Conservation (phyloP, 78 protist species). For the Dictyostelium discoideum region DNA sequence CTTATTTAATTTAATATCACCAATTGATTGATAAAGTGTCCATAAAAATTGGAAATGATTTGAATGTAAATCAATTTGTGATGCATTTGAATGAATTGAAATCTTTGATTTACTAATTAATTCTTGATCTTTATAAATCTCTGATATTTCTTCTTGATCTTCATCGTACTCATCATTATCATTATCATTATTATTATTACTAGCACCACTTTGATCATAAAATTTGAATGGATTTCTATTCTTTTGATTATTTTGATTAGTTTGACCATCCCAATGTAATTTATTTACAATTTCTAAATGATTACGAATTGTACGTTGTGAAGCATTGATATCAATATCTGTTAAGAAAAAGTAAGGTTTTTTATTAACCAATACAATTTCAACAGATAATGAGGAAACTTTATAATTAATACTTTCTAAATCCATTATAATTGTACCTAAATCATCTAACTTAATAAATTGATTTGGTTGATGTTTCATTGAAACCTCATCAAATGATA, state of each 20-base stretch:
- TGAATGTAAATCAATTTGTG: slow-evolving; percentile 4
- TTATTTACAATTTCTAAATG: not conserved
- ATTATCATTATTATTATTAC: not conserved
- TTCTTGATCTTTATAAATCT: not conserved
- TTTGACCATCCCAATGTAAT: not conserved
- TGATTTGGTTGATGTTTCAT: slow-evolving; percentile 16
- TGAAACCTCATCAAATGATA: not conserved
- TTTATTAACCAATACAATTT: not conserved
- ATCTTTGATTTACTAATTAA: slow-evolving; percentile 5
- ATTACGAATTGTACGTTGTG: slow-evolving; percentile 11
- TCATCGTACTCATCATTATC: not conserved
- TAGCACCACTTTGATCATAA: not conserved
- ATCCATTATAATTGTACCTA: not conserved
- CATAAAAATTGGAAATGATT: slow-evolving; percentile 9
- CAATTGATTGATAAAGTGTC: slow-evolving; percentile 2
- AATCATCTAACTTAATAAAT: not conserved
- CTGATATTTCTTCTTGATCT: not conserved
- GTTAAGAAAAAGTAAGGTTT: not conserved
- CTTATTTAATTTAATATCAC: not conserved
- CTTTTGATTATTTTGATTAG: not conserved
- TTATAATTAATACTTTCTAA: not conserved
- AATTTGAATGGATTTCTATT: not conserved
- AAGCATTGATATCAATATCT: not conserved
- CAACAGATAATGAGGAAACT: not conserved
- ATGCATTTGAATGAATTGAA: slow-evolving; percentile 3